Conservation (phyloP, 129 eudicot species). For the Smallanthus sonchifolius region DNA sequence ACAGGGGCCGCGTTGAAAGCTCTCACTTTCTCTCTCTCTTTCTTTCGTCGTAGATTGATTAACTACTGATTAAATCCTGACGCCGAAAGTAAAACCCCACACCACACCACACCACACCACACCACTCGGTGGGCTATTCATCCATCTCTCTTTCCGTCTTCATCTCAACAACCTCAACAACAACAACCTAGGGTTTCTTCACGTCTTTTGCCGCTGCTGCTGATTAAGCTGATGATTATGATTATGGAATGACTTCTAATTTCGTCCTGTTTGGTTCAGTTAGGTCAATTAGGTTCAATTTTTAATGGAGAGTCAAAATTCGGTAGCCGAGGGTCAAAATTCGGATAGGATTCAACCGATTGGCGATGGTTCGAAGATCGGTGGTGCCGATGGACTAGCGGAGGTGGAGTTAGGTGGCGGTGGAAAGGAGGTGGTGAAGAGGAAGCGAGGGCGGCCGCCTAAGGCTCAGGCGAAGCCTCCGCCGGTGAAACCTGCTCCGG, state of each 20-base stretch:
- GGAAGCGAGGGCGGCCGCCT: slow-evolving; percentile 84
- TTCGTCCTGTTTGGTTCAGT: neutral
- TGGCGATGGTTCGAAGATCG: slow-evolving; percentile 30
- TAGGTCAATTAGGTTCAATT: neutral
- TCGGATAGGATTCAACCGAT: slow-evolving; percentile 17
- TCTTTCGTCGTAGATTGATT: slow-evolving; percentile 9
- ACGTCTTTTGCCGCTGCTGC: neutral
- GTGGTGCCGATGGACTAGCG: slow-evolving; percentile 22
- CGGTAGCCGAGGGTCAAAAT: slow-evolving; percentile 19
- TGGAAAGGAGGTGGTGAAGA: slow-evolving; percentile 29
- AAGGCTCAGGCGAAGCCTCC: slow-evolving; percentile 35
- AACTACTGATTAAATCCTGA: slow-evolving; percentile 25
- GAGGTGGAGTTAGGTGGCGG: slow-evolving; percentile 27
- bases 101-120: slow-evolving; percentile 24
- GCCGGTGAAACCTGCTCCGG: slow-evolving; percentile 26
- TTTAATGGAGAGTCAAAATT: slow-evolving; percentile 23
- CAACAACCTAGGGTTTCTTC: slow-evolving; percentile 41
- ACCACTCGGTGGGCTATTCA: slow-evolving; percentile 25
- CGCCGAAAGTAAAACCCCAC: slow-evolving; percentile 51
- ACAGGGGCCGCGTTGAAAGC: slow-evolving; percentile 36
- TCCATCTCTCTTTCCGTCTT: slow-evolving; percentile 13
- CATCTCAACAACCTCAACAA: slow-evolving; percentile 16
- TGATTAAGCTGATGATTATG: neutral
- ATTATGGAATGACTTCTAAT: slow-evolving; percentile 5
- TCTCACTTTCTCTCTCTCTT: slow-evolving; percentile 23